Base-by-base conservation (phyloP, 2,329 filamentous ascomycete species). In the Neurospora crassa region DNA sequence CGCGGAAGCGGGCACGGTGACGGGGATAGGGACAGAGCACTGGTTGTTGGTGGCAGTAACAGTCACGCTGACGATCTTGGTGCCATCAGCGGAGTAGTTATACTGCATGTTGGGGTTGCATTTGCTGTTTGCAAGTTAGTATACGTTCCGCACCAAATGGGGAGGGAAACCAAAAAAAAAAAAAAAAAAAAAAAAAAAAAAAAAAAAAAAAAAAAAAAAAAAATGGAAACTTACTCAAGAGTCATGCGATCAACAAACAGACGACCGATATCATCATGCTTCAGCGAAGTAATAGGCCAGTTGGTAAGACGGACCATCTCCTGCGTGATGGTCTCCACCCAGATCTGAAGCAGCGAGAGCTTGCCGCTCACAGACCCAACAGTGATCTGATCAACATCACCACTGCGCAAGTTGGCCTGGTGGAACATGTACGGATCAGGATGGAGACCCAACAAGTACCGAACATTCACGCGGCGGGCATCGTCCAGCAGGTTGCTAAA, bases 381-480 rank as follows among this genome's bases (percentile, higher is more conserved):
- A 11, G 82, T 84, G 68, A 84, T 83, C 3, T 78, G 76, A 2
- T 79, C 78, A 69, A 84, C 82, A 70, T 86, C 87, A 3, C 80
- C 79, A 67, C 85, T 83, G 70, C 87, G 84, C 72, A 87, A 76
- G 76, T 90, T 90, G 71, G 87, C 87, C 79, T 90, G 88, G 78
- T 90, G 88, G 82, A 90, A 89, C 87, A 89, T 89, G 81, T 63
- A 88, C 40, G 82, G 80, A 68, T 88, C 87, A 73, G 84, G 84
- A 73, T 85, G 84, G 6, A 90, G 81, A 14, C 83, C 84, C 45
- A 90, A 82, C 29, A 90, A 79, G 75, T 89, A 85, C 42, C 87
- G 83, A 41, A 85, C 84, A 68, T 87, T 88, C 67, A 85, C 86
- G 5, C 80, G 77, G 69, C 83, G 83, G 69, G 88, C 87, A 47